Evolutionary conservation across 495 filamentous ascomycete genomes (phyloP), one percentile per base, ranked within the genome.

Genomic region (Ramalina intermedia): DNA sequence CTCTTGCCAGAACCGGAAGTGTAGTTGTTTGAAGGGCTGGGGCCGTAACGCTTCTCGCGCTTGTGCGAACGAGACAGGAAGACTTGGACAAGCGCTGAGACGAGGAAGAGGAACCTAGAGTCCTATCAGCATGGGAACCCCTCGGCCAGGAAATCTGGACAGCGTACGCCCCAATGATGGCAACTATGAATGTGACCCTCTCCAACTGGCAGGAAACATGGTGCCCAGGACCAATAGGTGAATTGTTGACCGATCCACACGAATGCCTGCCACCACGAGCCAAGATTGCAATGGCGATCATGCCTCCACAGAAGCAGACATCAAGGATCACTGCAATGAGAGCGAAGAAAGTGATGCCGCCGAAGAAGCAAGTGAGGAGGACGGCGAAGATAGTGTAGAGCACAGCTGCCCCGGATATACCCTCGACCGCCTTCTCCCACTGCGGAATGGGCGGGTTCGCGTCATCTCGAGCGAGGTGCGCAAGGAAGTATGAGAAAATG

Each of bases 291-390:
- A 93, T 67, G 59, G 81, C 88, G 63, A 95, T 85, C 62, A 94
- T 78, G 16, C 79, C 81, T 53, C 83, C 88, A 58, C 91, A 72
- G 68, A 95, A 87, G 58, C 67, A 68, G 20, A 94, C 67, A 65
- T 95, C 87, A 57, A 93, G 58, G 57, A 90, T 69, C 20, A 78
- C 67, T 50, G 93, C 82, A 73, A 94, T 90, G 54, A 68, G 62
- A 37, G 82, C 78, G 56, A 85, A 85, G 63, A 85, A 78, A 35
- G 79, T 75, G 40, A 84, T 70, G 9, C 86, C 87, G 48, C 83
- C 84, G 23, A 89, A 64, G 61, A 82, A 88, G 73, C 81, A 87
- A 37, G 86, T 82, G 24, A 89, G 68, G 43, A 91, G 51, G 16
- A 80, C 63, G 24, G 82, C 82, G 37, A 86, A 66, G 46, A 83